Base-by-base conservation (phyloP, 2,329 filamentous ascomycete genomes). In the Tolypocladium guangdongense region DNA sequence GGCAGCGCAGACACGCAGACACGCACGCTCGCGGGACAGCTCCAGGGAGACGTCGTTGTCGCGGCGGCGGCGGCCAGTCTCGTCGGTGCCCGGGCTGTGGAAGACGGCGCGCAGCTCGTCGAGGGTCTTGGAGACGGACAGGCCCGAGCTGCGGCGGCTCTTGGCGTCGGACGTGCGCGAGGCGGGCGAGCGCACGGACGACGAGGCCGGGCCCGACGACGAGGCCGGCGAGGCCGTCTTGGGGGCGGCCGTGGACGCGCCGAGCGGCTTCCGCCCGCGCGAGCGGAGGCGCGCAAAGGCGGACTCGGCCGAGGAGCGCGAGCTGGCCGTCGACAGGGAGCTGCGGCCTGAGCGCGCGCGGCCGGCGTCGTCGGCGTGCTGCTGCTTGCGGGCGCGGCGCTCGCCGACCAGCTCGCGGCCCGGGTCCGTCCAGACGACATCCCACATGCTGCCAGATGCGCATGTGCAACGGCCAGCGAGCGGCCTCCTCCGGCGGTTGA, bases 391-490 rank as follows among this genome's bases (percentile, higher is more conserved):
- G 2, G 74, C 71, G 18, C 74, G 74, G 52, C 74, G 71, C 61
- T 82, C 75, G 3, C 78, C 77, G 18, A 81, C 72, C 10, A 74
- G 70, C 65, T 82, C 76, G 54, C 71, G 68, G 50, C 77, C 69
- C 24, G 75, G 76, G 54, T 82, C 79, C 4, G 77, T 78, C 80
- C 80, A 83, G 48, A 79, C 67, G 35, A 82, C 75, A 62, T 82
- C 78, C 62, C 80, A 82, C 30, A 30, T 30, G 30, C 3, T 27
- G 27, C 27, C 27, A 3, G 27, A 27, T 27, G 27, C 27, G 27
- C 6, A 27, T 27, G 27, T 27, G 27, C 3, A 27, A 27, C 27
- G 27, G 27, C 27, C 27, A 27, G 27, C 27, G 27, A 6, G 27
- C 27, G 27, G n/a, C n/a, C n/a, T n/a, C n/a, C n/a, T n/a, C n/a